phyloP scores from a whole-genome alignment of 2,329 filamentous ascomycete genomes.

The Epichloe brachyelytri region DNA sequence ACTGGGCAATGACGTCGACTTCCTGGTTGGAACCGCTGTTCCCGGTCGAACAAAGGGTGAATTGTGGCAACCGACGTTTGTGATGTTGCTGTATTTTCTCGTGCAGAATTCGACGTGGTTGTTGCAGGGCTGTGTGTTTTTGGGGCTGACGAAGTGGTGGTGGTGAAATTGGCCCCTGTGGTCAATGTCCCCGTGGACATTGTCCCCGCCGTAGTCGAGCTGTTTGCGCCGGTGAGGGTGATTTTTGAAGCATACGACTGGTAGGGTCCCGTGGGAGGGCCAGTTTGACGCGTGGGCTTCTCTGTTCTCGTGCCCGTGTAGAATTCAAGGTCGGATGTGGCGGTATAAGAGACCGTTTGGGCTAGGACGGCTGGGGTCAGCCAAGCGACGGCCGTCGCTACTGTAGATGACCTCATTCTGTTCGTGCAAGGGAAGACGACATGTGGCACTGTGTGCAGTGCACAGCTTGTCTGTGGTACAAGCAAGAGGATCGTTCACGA shows the following conservation, averaged over 20 bases:
- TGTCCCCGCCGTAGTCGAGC: conserved; percentile 21
- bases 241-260: conserved; percentile 29
- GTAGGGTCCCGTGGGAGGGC: conserved; percentile 33
- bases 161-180: conserved; percentile 25
- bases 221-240: conserved; percentile 25
- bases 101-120: conserved; percentile 63
- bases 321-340: conserved; percentile 23
- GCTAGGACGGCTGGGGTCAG: conserved; percentile 13
- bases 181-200: conserved; percentile 23
- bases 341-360: conserved; percentile 17
- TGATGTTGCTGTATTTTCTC: conserved; percentile 71
- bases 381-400: conserved; percentile 4
- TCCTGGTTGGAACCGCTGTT: conserved; percentile 68
- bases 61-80: conserved; percentile 67
- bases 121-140: conserved; percentile 72
- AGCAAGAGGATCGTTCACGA: background rate
- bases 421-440: background rate
- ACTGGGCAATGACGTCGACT: conserved; percentile 52
- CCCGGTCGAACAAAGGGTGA: conserved; percentile 60
- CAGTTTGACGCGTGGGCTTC: conserved; percentile 22
- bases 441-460: background rate
- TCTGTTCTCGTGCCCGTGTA: conserved; percentile 25
- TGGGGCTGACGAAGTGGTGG: conserved; percentile 27
- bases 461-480: background rate
- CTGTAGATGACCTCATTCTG: conserved; percentile 14